phyloP scores from a whole-genome alignment of 2,329 filamentous ascomycete genomes.

The Ciborinia camelliae region DNA sequence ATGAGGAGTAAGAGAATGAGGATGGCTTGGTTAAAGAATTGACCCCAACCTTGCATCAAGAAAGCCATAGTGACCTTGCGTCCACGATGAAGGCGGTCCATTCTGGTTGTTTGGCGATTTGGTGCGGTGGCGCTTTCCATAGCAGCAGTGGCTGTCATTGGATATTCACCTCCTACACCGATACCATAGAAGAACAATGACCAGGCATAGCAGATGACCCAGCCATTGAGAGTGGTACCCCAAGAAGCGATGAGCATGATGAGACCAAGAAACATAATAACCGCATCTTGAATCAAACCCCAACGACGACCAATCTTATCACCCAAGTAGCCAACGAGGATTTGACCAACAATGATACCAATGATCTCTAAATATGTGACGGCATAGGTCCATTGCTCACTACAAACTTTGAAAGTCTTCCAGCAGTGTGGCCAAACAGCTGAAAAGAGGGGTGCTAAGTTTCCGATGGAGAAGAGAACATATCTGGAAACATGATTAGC shows the following conservation, averaged over 20 bases:
- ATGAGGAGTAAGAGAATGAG: constrained; percentile 83
- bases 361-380: constrained; percentile 90
- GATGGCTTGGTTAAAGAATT: constrained; percentile 88
- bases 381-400: constrained; percentile 74
- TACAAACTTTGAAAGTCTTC: constrained; percentile 62
- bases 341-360: constrained; percentile 93
- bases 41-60: constrained; percentile 98
- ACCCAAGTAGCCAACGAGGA: constrained; percentile 77
- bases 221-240: constrained; percentile 83
- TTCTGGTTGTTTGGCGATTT: constrained; percentile 82
- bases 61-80: constrained; percentile 95
- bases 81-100: constrained; percentile 91
- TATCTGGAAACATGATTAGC: constrained; percentile 54
- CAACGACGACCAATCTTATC: constrained; percentile 84
- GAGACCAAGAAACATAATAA: constrained; percentile 91
- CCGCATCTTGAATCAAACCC: constrained; percentile 92
- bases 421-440: constrained; percentile 77
- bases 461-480: constrained; percentile 95
- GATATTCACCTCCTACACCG: constrained; percentile 82
- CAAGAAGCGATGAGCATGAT: constrained; percentile 89
- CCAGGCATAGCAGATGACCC: constrained; percentile 97
- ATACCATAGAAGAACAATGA: constrained; percentile 87
- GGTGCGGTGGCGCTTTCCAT: constrained; percentile 89
- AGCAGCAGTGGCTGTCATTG: constrained; percentile 91
- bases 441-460: constrained; percentile 77